Conservation (phyloP, 2,329 filamentous ascomycete species). For the Cryphonectria carpinicola region DNA sequence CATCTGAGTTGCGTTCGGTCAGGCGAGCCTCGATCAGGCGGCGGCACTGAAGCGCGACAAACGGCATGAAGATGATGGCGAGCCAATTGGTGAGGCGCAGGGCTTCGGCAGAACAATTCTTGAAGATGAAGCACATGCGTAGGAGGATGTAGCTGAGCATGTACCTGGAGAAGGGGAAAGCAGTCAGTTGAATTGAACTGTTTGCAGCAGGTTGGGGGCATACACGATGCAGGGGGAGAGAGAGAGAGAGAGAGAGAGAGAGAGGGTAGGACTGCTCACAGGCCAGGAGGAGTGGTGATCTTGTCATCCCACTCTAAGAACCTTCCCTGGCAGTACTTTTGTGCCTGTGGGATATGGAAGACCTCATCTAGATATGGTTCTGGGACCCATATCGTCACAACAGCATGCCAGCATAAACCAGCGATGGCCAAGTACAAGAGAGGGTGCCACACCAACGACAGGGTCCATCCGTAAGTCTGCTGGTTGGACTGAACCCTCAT, state of each 20-base stretch:
- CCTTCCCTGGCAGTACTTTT: conserved; percentile 77
- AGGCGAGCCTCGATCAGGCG: conserved; percentile 53
- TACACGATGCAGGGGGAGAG: conserved; percentile 33
- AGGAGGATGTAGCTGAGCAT: conserved; percentile 48
- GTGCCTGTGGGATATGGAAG: conserved; percentile 89
- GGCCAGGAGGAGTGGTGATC: conserved; percentile 91
- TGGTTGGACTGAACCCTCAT: not conserved
- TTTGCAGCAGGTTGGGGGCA: not conserved
- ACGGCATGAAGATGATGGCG: conserved; percentile 46
- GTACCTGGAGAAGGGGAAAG: conserved; percentile 46
- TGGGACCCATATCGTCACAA: conserved; percentile 47
- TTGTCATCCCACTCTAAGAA: conserved; percentile 91
- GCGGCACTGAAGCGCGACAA: conserved; percentile 56
- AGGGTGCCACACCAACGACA: conserved; percentile 22
- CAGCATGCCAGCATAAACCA: conserved; percentile 42
- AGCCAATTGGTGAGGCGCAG: conserved; percentile 56
- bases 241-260: not conserved
- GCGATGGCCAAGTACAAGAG: conserved; percentile 32
- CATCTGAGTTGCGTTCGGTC: conserved; percentile 32
- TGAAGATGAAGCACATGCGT: conserved; percentile 33
- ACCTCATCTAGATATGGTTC: conserved; percentile 72
- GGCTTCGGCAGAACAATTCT: conserved; percentile 44
- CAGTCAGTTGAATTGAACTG: conserved; percentile 7
- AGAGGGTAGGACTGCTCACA: conserved; percentile 55
- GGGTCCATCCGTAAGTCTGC: conserved; percentile 8